Evolutionary conservation across 768 basidiomycete species (phyloP).

Genomic region (Cystobasidium ongulense): DNA sequence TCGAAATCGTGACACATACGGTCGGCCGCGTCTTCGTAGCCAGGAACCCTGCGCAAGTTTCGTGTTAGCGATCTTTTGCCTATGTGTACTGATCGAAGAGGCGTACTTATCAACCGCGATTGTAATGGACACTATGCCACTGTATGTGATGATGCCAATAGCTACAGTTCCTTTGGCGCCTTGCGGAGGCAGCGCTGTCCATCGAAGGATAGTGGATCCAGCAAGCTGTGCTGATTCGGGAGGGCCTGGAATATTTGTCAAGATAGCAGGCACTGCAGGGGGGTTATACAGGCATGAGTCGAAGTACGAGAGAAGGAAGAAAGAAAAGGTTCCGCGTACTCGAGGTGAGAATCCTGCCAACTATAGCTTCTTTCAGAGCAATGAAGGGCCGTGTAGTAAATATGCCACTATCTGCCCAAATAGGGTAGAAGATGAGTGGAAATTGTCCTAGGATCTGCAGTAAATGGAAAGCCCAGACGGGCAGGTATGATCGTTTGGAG

Average conservation of each 20-base stretch:
- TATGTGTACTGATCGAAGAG: not conserved
- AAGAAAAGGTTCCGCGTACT: not conserved
- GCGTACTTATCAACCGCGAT: slow-evolving; percentile 8
- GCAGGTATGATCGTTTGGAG: slow-evolving; percentile 17
- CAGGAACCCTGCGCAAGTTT: slow-evolving; percentile 5
- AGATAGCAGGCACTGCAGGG: slow-evolving; percentile 5
- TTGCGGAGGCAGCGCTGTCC: slow-evolving; percentile 23
- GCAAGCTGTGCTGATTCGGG: slow-evolving; percentile 8
- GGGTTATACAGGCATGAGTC: too few species aligned
- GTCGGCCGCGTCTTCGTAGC: slow-evolving; percentile 21
- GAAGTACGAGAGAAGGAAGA: not conserved
- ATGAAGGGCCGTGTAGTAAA: not conserved
- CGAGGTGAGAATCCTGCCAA: slow-evolving; percentile 8
- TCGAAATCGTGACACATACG: slow-evolving; percentile 27
- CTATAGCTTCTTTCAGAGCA: slow-evolving; percentile 12
- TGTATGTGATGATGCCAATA: slow-evolving; percentile 25
- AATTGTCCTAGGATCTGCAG: slow-evolving; percentile 8
- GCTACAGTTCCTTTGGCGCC: slow-evolving; percentile 8
- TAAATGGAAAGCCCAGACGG: slow-evolving; percentile 8
- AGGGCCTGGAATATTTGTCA: slow-evolving; percentile 27
- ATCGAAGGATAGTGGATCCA: not conserved
- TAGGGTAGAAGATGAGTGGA: slow-evolving; percentile 24
- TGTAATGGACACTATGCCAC: not conserved
- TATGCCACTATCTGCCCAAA: slow-evolving; percentile 6
- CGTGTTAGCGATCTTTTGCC: not conserved